Base-by-base conservation (phyloP, 2,329 filamentous ascomycete genomes). In the Epichloe amarillans region DNA sequence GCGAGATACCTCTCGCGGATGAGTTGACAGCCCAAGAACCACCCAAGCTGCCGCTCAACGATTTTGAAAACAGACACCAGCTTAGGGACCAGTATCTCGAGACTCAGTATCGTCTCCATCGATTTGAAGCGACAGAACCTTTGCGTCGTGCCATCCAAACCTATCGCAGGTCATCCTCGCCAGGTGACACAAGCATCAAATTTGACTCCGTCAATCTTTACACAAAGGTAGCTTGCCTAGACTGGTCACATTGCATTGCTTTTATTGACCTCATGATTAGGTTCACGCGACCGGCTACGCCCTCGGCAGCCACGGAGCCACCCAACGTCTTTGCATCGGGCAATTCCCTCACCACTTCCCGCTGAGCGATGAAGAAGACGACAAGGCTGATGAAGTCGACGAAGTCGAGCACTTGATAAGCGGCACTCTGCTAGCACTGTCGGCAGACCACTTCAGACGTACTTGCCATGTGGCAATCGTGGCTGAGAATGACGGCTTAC, bases 61-160 rank as follows among this genome's bases (percentile, higher is more conserved):
- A 51, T 2, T 48, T 41, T 1, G 39, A 49, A 3, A 33, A 50
- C 3, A 39, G 47, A 4, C 48, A 41, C 14, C 45, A 54, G 19
- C 42, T 55, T 2, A 64, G 63, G 19, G 45, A 55, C 4, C 70
- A 74, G 0, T 95, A 95, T 52, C 70, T 95, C 0, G 70, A 79
- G 35, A 76, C 80, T 0, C 86, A 94, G 47, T 95, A 93, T 61
- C 72, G 80, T 3, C 75, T 95, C 2, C 72, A 88, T 7, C 76
- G 89, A 3, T 85, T 88, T 60, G 88, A 95, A 61, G 78, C 81
- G 0, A 70, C 86, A 3, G 77, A 84, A 12, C 76, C 82, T 1
- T 71, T 95, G 0, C 77, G 88, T 6, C 74, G 80, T 54, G 82
- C 86, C 0, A 75, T 95, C 1, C 66, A 69, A 0, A 66, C 72